Base-by-base conservation (phyloP, 2,329 filamentous ascomycete genomes). In the Monosporascus sp. region DNA sequence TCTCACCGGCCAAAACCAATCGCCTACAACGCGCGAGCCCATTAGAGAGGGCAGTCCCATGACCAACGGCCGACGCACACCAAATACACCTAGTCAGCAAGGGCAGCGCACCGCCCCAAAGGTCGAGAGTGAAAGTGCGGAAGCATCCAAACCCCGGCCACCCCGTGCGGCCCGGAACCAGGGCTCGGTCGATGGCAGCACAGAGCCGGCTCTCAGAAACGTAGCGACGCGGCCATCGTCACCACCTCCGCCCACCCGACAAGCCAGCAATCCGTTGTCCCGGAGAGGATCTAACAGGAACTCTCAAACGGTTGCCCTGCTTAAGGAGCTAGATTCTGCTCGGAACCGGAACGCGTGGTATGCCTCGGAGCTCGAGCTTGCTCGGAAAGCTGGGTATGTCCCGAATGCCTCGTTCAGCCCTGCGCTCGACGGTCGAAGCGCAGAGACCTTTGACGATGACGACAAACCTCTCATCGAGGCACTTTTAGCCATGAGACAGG, bases 261-360 rank as follows among this genome's bases (percentile, higher is more conserved):
- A 85, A 66, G 64, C 73, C 37, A 79, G 82, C 70, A 80, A 84
- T 70, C 72, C 84, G 57, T 61, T 88, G 61, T 70, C 76, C 61
- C 70, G 86, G 64, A 72, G 84, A 68, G 74, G 86, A 55, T 79
- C 88, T 54, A 73, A 80, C 58, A 68, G 81, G 67, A 80, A 84
- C 64, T 77, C 82, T 7, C 84, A 87, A 60, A 86, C 87, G 1
- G 87, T 89, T 57, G 85, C 88, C 0, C 70, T 97, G 14, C 77
- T 90, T 15, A 93, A 94, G 67, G 94, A 99, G 67, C 78, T 99
- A 2, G 93, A 99, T 66, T 79, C 84, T 8, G 81, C 86, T 3
- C 89, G 90, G 63, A 94, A 88, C 65, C 84, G 89, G 49, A 97
- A 96, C 71, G 93, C 93, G 0, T 99, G 94, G 94, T 97, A 96